Conservation (phyloP, 2,329 filamentous ascomycete species). For the Ilyonectria destructans region DNA sequence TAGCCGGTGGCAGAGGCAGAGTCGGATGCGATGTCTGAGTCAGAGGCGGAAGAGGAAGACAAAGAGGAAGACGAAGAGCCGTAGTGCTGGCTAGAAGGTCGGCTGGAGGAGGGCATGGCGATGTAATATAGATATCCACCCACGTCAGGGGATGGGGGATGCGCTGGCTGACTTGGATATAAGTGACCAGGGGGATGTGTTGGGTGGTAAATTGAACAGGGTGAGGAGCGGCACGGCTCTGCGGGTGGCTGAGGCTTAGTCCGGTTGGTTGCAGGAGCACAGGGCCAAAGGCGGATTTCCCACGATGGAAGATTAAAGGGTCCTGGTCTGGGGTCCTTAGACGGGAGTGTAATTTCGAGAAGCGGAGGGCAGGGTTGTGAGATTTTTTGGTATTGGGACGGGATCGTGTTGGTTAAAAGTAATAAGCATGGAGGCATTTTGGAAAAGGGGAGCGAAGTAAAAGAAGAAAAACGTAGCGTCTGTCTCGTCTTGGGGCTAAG, state of each 20-base stretch:
- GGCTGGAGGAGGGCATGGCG: constrained; percentile 38
- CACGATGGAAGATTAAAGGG: constrained; percentile 39
- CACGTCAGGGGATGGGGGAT: constrained; percentile 24
- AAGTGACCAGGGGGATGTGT: constrained; percentile 21
- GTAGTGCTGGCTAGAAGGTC: constrained; percentile 37
- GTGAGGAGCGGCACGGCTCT: constrained; percentile 42
- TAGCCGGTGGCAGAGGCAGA: constrained; percentile 55
- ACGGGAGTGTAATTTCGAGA: background rate
- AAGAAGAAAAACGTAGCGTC: background rate
- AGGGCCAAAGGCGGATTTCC: constrained; percentile 31
- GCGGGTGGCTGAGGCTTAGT: constrained; percentile 50
- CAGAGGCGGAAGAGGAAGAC: constrained; percentile 36
- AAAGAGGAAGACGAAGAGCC: constrained; percentile 39
- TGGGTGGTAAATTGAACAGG: constrained; percentile 38
- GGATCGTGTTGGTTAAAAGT: too few relatives aligned
- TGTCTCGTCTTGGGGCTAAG: constrained; percentile 2
- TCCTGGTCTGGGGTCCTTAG: constrained; percentile 24
- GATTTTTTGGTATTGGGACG: too few relatives aligned
- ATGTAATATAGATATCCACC: constrained; percentile 41
- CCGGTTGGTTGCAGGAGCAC: constrained; percentile 39
- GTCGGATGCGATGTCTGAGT: constrained; percentile 47
- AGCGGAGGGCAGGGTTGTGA: too few relatives aligned
- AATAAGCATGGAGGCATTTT: too few relatives aligned
- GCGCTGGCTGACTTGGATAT: constrained; percentile 21
- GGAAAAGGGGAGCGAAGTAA: constrained; percentile 5